phyloP scores from a whole-genome alignment of 139 green algal species.

The Edaphochlamys debaryana region DNA sequence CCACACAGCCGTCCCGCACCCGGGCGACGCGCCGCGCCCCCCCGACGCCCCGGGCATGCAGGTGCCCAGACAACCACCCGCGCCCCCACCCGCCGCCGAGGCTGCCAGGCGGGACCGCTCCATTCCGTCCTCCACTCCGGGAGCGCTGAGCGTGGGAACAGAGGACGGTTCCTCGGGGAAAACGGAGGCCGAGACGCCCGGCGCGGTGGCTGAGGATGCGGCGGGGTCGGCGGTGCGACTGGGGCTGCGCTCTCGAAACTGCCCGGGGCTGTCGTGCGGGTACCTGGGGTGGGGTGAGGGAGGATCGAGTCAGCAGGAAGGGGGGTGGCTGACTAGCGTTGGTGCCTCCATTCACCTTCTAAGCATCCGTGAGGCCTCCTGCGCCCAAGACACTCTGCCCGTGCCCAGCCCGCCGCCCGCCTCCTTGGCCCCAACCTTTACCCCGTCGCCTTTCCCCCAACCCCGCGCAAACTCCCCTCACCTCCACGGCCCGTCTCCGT shows the following conservation, averaged over 20 bases:
- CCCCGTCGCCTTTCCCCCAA: too few relatives aligned
- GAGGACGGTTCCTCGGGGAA: too few relatives aligned
- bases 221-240: background rate
- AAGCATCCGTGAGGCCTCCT: too few relatives aligned
- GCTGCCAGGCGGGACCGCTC: slow-evolving; percentile 9
- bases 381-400: background rate
- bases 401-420: too few relatives aligned
- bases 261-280: slow-evolving; percentile 44
- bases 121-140: slow-evolving; percentile 14
- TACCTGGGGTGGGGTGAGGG: slow-evolving; percentile 63
- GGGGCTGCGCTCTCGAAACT: slow-evolving; percentile 4
- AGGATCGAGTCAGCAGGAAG: too few relatives aligned
- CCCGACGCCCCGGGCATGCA: background rate
- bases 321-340: too few relatives aligned
- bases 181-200: too few relatives aligned
- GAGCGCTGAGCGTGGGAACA: slow-evolving; percentile 3
- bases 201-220: background rate
- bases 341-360: too few relatives aligned
- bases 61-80: background rate
- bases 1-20: slow-evolving; percentile 15
- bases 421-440: too few relatives aligned
- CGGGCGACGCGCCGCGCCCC: background rate
- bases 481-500: slow-evolving; percentile 66
- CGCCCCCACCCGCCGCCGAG: background rate
- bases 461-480: too few relatives aligned